These are phyloP conservation scores for Apiospora arundinis DNA, from an alignment of 2,329 filamentous ascomycete genomes.

Conservation along the genomic window DNA sequence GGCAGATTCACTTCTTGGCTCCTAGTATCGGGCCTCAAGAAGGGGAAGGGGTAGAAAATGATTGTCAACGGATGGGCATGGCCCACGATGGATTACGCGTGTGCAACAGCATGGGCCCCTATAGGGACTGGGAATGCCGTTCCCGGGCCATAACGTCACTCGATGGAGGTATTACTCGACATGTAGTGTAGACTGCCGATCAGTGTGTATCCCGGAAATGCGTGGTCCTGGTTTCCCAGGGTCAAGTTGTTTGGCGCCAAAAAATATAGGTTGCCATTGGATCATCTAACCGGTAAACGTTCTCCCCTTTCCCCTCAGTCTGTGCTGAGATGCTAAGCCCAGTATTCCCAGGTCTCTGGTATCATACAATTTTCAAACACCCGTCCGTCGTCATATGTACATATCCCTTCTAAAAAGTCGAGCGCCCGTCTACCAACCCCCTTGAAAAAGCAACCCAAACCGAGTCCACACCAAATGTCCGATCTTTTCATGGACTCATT, in stretches of 20 bases:
- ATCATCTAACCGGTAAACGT: constrained; percentile 10
- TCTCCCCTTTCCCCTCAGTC: neutral
- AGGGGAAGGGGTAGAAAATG: neutral
- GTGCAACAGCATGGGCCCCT: neutral
- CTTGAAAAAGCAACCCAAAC: neutral
- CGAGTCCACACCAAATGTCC: neutral
- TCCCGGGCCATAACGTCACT: neutral
- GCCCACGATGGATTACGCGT: neutral
- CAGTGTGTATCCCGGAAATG: neutral
- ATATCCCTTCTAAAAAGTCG: neutral
- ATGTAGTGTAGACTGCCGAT: neutral
- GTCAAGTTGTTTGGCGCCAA: neutral
- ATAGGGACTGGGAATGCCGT: neutral
- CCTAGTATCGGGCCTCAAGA: neutral
- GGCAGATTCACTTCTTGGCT: neutral
- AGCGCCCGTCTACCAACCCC: neutral
- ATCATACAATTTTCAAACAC: constrained; percentile 17
- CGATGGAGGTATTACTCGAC: neutral
- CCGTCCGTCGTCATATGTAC: neutral
- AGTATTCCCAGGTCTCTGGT: constrained; percentile 9
- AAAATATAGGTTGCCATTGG: constrained; percentile 16
- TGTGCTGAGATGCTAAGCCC: constrained; percentile 11
- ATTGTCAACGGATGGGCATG: neutral
- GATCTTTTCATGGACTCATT: neutral
- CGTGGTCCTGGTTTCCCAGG: neutral